A percentile compares a stretch with the other conserved stretches of the same genome.
Conservation (phyloP, 306 rosid species). For the Inga leiocalycina region DNA sequence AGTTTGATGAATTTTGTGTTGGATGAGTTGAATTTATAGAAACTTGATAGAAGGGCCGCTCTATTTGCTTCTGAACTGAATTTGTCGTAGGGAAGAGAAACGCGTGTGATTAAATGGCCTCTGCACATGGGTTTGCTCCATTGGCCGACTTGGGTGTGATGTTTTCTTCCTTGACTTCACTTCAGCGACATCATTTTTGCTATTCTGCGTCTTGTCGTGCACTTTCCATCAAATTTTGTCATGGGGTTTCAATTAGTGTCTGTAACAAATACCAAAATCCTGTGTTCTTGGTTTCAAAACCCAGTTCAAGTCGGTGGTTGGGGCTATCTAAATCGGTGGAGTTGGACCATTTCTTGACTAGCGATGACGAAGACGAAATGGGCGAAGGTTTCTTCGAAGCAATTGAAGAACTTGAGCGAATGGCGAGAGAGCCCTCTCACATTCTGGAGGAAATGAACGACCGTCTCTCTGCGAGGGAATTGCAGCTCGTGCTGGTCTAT, state of each 20-base stretch:
- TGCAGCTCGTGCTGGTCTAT: slow-evolving; percentile 89
- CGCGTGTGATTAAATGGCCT: slow-evolving; percentile 53
- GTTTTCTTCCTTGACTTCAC: slow-evolving; percentile 45
- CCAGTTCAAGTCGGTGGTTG: slow-evolving; percentile 48
- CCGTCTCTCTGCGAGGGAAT: slow-evolving; percentile 80
- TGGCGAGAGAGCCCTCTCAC: slow-evolving; percentile 98
- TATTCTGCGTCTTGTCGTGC: slow-evolving; percentile 29
- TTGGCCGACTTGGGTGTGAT: slow-evolving; percentile 44
- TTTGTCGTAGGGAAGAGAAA: neutral
- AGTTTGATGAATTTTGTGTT: slow-evolving; percentile 23
- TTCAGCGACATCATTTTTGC: slow-evolving; percentile 37
- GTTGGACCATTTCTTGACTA: slow-evolving; percentile 81
- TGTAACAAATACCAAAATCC: slow-evolving; percentile 41
- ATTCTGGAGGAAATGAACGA: slow-evolving; percentile 93
- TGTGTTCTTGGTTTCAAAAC: slow-evolving; percentile 32
- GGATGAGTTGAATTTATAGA: slow-evolving; percentile 22
- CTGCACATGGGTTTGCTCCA: slow-evolving; percentile 56
- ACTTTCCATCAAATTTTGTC: slow-evolving; percentile 36
- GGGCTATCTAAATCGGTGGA: slow-evolving; percentile 69
- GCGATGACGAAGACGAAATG: slow-evolving; percentile 88
- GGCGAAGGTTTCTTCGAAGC: slow-evolving; percentile 92
- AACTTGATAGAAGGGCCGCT: slow-evolving; percentile 20
- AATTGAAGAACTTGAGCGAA: slow-evolving; percentile 88
- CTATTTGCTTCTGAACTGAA: slow-evolving; percentile 35
- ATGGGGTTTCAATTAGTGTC: slow-evolving; percentile 40